Evolutionary conservation across 495 filamentous ascomycete species (phyloP).

Genomic region (Umbilicaria muhlenbergii): DNA sequence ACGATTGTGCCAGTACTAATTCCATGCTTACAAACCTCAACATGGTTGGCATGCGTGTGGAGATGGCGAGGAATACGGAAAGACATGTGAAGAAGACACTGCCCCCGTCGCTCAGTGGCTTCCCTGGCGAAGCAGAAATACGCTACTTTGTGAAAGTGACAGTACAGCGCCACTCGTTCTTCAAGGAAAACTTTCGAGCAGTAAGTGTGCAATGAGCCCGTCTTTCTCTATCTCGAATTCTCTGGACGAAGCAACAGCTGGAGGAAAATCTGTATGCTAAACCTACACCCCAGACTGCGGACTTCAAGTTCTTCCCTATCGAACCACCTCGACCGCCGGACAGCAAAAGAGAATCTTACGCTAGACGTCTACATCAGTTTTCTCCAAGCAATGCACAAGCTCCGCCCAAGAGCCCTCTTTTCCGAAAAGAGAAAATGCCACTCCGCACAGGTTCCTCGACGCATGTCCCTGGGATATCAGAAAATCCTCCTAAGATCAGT

Average conservation of each 20-base stretch:
- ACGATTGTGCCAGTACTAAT: slow-evolving; percentile 52
- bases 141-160: slow-evolving; percentile 89
- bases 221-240: background rate
- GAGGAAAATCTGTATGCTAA: slow-evolving; percentile 1
- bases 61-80: slow-evolving; percentile 37
- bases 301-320: slow-evolving; percentile 79
- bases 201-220: slow-evolving; percentile 21
- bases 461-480: slow-evolving; percentile 7
- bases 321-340: slow-evolving; percentile 63
- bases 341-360: slow-evolving; percentile 65
- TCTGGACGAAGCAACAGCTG: background rate
- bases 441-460: slow-evolving; percentile 8
- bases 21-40: slow-evolving; percentile 41
- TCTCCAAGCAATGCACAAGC: slow-evolving; percentile 20
- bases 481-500: slow-evolving; percentile 33
- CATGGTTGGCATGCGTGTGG: slow-evolving; percentile 37
- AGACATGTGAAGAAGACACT: slow-evolving; percentile 73
- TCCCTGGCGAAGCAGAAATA: slow-evolving; percentile 73
- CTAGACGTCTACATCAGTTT: slow-evolving; percentile 68
- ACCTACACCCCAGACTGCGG: slow-evolving; percentile 24
- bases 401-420: slow-evolving; percentile 38
- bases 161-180: slow-evolving; percentile 63
- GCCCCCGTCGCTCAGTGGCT: slow-evolving; percentile 71
- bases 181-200: slow-evolving; percentile 68
- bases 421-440: slow-evolving; percentile 19